phyloP scores from a whole-genome alignment of 2,329 filamentous ascomycete species.

The Pseudogymnoascus destructans region DNA sequence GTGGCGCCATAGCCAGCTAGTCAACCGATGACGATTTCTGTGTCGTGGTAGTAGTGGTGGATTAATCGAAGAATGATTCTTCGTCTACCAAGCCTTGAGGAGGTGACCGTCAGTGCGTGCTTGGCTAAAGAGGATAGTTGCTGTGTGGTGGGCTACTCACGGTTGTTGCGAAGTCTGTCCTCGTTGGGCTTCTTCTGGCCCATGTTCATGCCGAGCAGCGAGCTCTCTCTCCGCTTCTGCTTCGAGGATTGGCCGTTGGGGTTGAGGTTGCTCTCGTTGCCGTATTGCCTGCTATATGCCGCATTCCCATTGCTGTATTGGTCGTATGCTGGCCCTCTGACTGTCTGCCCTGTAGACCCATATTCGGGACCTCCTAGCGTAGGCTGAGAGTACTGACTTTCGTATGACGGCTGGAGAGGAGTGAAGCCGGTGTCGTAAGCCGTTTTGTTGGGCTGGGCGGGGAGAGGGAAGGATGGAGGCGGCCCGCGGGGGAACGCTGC shows the following conservation, averaged over 20 bases:
- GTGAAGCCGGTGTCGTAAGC: slow-evolving; percentile 38
- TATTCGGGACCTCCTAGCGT: slow-evolving; percentile 25
- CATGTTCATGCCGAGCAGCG: slow-evolving; percentile 39
- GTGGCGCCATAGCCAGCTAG: not conserved
- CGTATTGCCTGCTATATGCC: slow-evolving; percentile 24
- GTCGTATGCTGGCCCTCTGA: slow-evolving; percentile 28
- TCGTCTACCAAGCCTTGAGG: slow-evolving; percentile 22
- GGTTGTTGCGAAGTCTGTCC: slow-evolving; percentile 15
- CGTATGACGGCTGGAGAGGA: slow-evolving; percentile 36
- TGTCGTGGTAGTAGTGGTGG: not conserved
- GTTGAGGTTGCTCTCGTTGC: slow-evolving; percentile 26
- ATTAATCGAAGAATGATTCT: slow-evolving; percentile 25
- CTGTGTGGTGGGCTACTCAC: slow-evolving; percentile 21
- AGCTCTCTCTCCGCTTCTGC: slow-evolving; percentile 44
- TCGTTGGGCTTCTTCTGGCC: slow-evolving; percentile 24
- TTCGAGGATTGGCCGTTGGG: slow-evolving; percentile 28
- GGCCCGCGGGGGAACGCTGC: slow-evolving; percentile 31
- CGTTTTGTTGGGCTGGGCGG: slow-evolving; percentile 20
- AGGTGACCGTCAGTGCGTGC: not conserved
- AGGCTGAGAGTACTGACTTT: slow-evolving; percentile 21
- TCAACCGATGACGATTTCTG: not conserved
- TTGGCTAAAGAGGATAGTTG: slow-evolving; percentile 17
- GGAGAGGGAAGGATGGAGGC: slow-evolving; percentile 28
- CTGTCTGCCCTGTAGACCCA: slow-evolving; percentile 18
- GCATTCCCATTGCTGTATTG: slow-evolving; percentile 27